Base-by-base conservation (phyloP, 164 flowering plant genomes). In the Annona cherimola region DNA sequence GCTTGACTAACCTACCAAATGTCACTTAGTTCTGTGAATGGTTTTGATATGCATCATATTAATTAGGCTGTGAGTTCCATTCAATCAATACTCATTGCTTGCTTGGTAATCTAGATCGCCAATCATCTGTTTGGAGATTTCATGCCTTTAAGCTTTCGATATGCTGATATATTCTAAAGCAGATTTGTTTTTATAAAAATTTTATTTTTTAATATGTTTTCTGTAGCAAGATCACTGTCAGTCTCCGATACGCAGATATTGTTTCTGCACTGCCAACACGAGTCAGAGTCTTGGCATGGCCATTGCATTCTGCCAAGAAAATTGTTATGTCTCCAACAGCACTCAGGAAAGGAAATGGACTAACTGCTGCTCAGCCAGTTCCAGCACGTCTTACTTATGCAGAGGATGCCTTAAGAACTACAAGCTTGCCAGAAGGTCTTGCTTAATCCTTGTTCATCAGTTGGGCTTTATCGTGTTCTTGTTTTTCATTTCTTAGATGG, bases 381-480 rank as follows among this genome's bases (percentile, higher is more conserved):
- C 99, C 97, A 0, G 77, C 86, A 75, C 98, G 90, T 60, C 82
- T 93, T 61, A 44, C 89, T 8, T 88, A 84, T 76, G 97, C 98
- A 1, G 99, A 96, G 83, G 95, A 93, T 74, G 96, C 96, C 71
- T 81, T 96, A 55, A 80, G 82, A 71, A 85, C 80, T 39, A 82
- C 85, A 88, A 83, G 90, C 83, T 83, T 96, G 76, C 98, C 99
- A 63, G 90, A 94, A 90, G 98, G 98, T 94, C 9, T 57, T 59
- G 46, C 45, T 73, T 5, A 20, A 5, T 64, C 43, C 16, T 78
- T 63, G 54, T 42, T 59, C 68, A 45, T 72, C 8, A 5, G 55
- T 39, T 20, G 14, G 20, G 20, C 20, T n/a, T 18, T 20, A 61
- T 61, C 19, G 4, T 35, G 8, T 40, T n/a, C 20, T n/a, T 64